Base-by-base conservation (phyloP, 139 green algal species). In the Chlamydomonas sphaeroides region DNA sequence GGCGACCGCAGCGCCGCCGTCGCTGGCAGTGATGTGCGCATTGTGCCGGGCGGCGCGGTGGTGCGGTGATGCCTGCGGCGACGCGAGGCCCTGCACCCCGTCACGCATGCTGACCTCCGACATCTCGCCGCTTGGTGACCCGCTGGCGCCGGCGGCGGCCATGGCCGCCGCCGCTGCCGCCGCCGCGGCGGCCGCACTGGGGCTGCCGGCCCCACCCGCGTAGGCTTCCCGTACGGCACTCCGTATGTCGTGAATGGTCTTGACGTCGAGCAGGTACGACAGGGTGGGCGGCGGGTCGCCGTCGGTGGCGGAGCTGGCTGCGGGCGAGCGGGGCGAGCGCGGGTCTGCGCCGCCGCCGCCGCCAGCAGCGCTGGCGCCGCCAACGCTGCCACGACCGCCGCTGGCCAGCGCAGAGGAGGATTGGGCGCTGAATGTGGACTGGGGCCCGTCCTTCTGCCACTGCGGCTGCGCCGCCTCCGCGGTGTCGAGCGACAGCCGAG, bases 211-310 rank as follows among this genome's bases (percentile, higher is more conserved):
- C 1, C 1, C 48, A 14, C 28, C 69, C 23, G 1, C 17, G 11
- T 42, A 7, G 5, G 74, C 74, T 30, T 70, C 39, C n/a, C 41
- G 39, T 32, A 80, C 74, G 7, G 74, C 74, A 0, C 25, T 49
- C 11, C 74, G 74, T 28, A 80, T 80, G 5, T 80, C 74, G 14
- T 15, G 5, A 10, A 80, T 59, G 15, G 39, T 38, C 5, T 32
- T 23, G 4, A 70, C 30, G 23, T 71, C 21, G 8, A 70, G 20
- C 18, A 80, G 42, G 42, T 80, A 80, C 41, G 74, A 80, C 59
- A 80, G 59, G 6, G 74, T 80, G 14, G 74, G 59, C 39, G 30
- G 39, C 74, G 70, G 74, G 6, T 79, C 72, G 26, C 66, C 66
- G 11, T 72, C 66, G 38, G 23, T 35, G 3, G 38, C 10, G 14